Percentiles rank a stretch among this genome's conserved stretches.
Conservation (phyloP, 176 grass and related monocot genomes). For the Avena eriantha region DNA sequence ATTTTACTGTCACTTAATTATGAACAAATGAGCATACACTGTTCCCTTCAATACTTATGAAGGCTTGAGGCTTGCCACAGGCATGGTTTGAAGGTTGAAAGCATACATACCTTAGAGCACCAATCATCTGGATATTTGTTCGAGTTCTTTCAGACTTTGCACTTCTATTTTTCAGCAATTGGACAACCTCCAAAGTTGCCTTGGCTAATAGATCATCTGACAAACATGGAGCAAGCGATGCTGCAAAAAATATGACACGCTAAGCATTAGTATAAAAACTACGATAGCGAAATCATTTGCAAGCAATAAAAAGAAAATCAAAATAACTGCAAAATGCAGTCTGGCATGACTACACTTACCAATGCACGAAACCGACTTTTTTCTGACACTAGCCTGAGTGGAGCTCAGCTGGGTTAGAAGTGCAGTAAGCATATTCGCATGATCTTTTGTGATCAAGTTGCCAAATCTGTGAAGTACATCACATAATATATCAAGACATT, state of each 20-base stretch:
- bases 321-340: background rate
- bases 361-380: constrained; percentile 95
- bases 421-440: constrained; percentile 69
- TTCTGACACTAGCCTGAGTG: constrained; percentile 85
- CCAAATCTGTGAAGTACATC: constrained; percentile 95
- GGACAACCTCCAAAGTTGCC: constrained; percentile 77
- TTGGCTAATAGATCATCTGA: constrained; percentile 92
- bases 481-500: constrained; percentile 93
- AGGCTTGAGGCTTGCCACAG: too few relatives aligned
- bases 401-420: constrained; percentile 79
- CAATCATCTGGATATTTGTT: constrained; percentile 98
- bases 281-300: background rate
- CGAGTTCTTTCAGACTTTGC: constrained; percentile 81
- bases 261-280: background rate
- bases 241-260: constrained; percentile 49
- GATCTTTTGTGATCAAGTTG: constrained; percentile 82
- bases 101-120: constrained; percentile 79
- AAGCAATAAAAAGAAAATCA: background rate
- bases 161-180: constrained; percentile 71
- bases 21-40: background rate
- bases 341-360: constrained; percentile 45
- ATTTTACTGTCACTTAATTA: background rate
- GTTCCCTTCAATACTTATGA: too few relatives aligned
- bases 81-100: constrained; percentile 35
- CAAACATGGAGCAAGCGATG: constrained; percentile 87